Conservation (phyloP, 306 rosid genomes). For the Inga oerstediana region DNA sequence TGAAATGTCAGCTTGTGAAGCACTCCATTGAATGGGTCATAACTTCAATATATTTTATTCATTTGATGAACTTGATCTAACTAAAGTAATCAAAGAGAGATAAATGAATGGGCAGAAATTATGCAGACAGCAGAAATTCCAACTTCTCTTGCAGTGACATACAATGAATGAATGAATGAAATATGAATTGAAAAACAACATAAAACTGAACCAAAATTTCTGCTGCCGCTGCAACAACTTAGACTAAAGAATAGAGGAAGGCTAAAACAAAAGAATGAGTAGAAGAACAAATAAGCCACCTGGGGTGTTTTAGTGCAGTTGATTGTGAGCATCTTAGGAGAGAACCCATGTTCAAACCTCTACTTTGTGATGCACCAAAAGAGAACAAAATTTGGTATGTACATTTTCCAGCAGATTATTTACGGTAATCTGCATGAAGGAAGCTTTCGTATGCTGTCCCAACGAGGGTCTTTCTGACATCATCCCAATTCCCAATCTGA, state of each 20-base stretch:
- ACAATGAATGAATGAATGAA: conserved; percentile 65
- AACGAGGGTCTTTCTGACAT: conserved; percentile 57
- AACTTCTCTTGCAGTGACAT: conserved; percentile 35
- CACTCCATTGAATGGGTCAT: not conserved
- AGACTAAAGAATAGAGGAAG: conserved; percentile 27
- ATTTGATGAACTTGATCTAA: not conserved
- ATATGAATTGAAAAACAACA: conserved; percentile 40
- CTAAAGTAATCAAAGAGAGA: not conserved
- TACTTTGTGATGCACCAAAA: not conserved
- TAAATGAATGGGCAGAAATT: not conserved
- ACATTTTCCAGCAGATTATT: conserved; percentile 52
- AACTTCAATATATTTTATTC: not conserved
- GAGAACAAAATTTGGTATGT: conserved; percentile 39
- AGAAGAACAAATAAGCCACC: conserved; percentile 10
- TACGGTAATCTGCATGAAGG: conserved; percentile 56
- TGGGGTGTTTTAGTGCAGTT: not conserved
- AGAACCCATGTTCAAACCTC: not conserved
- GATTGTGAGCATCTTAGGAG: not conserved
- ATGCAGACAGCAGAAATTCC: conserved; percentile 32
- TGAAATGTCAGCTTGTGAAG: not conserved
- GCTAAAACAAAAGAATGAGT: conserved; percentile 3
- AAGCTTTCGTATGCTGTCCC: conserved; percentile 73
- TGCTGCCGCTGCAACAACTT: conserved; percentile 34
- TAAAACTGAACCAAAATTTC: conserved; percentile 49
- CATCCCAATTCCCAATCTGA: conserved; percentile 73